These are phyloP conservation scores for Botrytis porri DNA, from an alignment of 2,329 filamentous ascomycete species.

Conservation along the genomic window DNA sequence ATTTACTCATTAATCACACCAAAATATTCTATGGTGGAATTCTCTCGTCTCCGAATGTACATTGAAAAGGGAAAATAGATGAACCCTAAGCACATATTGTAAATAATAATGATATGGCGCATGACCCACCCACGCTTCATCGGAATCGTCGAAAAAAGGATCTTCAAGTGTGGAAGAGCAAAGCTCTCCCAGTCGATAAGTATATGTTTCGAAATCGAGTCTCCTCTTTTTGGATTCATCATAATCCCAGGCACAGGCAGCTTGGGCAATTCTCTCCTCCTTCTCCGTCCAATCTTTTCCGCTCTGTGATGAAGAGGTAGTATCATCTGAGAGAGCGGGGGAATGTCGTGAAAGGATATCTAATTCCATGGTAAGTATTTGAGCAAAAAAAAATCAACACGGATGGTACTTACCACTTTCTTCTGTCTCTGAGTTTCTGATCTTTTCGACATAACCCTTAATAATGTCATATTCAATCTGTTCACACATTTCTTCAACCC, in stretches of 20 bases:
- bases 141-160: neutral
- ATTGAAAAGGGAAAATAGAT: neutral
- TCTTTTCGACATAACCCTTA: neutral
- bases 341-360: too few relatives aligned
- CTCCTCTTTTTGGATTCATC: neutral
- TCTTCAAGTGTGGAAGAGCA: neutral
- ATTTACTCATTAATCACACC: neutral
- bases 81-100: neutral
- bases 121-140: neutral
- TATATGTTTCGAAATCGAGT: neutral
- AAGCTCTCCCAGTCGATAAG: neutral
- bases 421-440: neutral
- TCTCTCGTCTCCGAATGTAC: neutral
- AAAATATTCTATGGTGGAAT: neutral
- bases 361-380: neutral
- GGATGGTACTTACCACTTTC: neutral
- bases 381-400: neutral
- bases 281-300: neutral
- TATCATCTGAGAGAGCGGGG: neutral
- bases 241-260: neutral
- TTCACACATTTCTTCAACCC: neutral
- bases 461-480: neutral
- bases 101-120: neutral
- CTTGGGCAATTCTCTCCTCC: neutral
- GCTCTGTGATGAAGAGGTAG: neutral